These are phyloP conservation scores for Fraxinus anomala DNA, from an alignment of 257 asterid species.

Conservation along the genomic window DNA sequence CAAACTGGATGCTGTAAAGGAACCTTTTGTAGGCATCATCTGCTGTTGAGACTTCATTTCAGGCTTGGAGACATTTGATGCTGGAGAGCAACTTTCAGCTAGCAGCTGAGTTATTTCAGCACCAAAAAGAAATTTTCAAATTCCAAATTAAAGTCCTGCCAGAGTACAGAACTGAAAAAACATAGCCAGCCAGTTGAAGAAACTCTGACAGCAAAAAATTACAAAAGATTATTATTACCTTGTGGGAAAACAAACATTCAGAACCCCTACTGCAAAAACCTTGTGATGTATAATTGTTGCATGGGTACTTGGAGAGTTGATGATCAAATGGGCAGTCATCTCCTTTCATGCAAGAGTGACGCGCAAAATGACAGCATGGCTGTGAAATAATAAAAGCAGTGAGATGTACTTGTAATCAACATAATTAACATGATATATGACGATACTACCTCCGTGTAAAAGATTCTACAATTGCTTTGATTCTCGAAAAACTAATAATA, in stretches of 20 bases:
- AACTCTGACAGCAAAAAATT: slow-evolving; percentile 6
- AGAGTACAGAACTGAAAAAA: slow-evolving; percentile 15
- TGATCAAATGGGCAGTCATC: slow-evolving; percentile 91
- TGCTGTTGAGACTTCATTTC: slow-evolving; percentile 39
- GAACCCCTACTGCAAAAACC: slow-evolving; percentile 88
- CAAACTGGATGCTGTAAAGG: slow-evolving; percentile 30
- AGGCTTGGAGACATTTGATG: slow-evolving; percentile 48
- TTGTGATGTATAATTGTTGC: slow-evolving; percentile 54
- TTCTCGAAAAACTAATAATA: neutral
- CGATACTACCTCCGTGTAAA: neutral
- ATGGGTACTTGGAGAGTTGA: slow-evolving; percentile 82
- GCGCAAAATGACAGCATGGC: slow-evolving; percentile 93
- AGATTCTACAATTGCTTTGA: neutral
- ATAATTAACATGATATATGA: slow-evolving; percentile 3
- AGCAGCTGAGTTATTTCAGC: slow-evolving; percentile 45
- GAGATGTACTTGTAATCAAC: slow-evolving; percentile 25
- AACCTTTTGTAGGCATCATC: slow-evolving; percentile 38
- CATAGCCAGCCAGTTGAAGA: neutral
- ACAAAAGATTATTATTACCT: slow-evolving; percentile 49
- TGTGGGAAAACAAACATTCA: slow-evolving; percentile 81
- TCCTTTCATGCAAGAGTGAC: slow-evolving; percentile 93
- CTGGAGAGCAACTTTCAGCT: slow-evolving; percentile 30
- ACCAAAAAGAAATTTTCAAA: neutral
- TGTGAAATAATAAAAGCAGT: slow-evolving; percentile 35
- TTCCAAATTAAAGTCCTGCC: slow-evolving; percentile 16